Evolutionary conservation across 228 moss, liverwort and hornwort species (phyloP).

Genomic region (Sphagnum fallax): DNA sequence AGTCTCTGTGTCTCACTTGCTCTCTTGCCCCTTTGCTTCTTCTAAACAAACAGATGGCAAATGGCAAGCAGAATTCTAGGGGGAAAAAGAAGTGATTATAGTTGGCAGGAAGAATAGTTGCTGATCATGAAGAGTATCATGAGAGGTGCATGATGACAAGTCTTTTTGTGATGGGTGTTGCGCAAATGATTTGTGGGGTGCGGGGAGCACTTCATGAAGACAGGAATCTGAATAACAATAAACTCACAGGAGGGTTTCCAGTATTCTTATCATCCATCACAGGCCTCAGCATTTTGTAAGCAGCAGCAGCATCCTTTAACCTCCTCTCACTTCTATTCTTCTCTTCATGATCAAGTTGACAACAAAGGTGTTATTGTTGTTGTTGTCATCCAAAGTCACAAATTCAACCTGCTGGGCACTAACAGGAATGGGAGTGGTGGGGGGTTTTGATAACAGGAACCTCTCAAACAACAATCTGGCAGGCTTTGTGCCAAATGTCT

Average conservation of each 20-base stretch:
- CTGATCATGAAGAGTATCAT: too few relatives aligned
- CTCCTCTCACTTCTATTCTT: neutral
- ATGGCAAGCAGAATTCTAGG: too few relatives aligned
- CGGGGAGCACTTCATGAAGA: neutral
- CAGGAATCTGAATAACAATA: constrained; percentile 46
- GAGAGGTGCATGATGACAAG: too few relatives aligned
- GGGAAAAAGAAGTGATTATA: too few relatives aligned
- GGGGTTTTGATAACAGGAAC: constrained; percentile 23
- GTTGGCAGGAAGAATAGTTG: too few relatives aligned
- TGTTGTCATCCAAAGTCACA: too few relatives aligned
- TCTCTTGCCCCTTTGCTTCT: too few relatives aligned
- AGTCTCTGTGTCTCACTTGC: too few relatives aligned
- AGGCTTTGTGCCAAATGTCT: constrained; percentile 46
- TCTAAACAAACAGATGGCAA: too few relatives aligned
- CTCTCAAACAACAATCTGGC: constrained; percentile 50
- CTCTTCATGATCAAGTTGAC: neutral
- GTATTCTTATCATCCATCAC: constrained; percentile 37
- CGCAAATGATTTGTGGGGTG: neutral
- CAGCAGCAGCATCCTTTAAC: neutral
- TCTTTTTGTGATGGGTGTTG: too few relatives aligned
- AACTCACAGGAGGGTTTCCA: constrained; percentile 49
- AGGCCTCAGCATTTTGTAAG: constrained; percentile 45
- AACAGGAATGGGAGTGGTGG: neutral
- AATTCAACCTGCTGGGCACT: too few relatives aligned
- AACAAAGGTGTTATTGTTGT: too few relatives aligned